Evolutionary conservation across 441 rosid species (phyloP), one percentile per base, ranked within the genome.

Genomic region (Mallotus repandus): DNA sequence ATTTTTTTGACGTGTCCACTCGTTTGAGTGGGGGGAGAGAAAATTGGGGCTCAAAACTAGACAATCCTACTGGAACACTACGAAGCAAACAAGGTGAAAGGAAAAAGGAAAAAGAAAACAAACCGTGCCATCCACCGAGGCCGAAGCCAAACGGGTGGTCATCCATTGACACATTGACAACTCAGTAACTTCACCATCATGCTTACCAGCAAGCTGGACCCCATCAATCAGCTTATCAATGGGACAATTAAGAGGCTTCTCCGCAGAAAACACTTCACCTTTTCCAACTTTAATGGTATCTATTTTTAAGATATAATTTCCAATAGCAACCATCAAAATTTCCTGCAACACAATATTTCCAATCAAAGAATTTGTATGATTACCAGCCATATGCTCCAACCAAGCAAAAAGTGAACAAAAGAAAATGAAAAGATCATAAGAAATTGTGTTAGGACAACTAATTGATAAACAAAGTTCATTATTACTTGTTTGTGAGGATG

Each of bases 401-500:
- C 21, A 73, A 73, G 69, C 4, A 57, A 56, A 48, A 55, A 65
- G 56, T 38, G 46, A 21, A 50, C 19, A 45, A 50, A 45, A 43
- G 22, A 12, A 55, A 52, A 68, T 6, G 9, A 22, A 38, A 60
- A 22, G n/a, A 13, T 0, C 45, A 4, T 38, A 54, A 13, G 57
- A 72, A 63, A 41, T 38, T 29, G 21, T 21, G 18, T 13, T 64
- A 25, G 35, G 29, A 54, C 54, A 58, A 15, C n/a, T 62, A 55
- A 69, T 69, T 53, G 53, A 62, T 58, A 59, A 59, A 38, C 21
- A 64, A 41, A 41, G 60, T 57, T 46, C n/a, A 74, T 32, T 29
- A 49, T 74, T 90, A 96, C 99, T 85, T 91, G 97, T 81, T 89
- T 96, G 87, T 90, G 91, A 72, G 86, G 86, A 76, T 96, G 98